phyloP scores from a whole-genome alignment of 2,329 filamentous ascomycete species.

The Ophiocordyceps robertsii region DNA sequence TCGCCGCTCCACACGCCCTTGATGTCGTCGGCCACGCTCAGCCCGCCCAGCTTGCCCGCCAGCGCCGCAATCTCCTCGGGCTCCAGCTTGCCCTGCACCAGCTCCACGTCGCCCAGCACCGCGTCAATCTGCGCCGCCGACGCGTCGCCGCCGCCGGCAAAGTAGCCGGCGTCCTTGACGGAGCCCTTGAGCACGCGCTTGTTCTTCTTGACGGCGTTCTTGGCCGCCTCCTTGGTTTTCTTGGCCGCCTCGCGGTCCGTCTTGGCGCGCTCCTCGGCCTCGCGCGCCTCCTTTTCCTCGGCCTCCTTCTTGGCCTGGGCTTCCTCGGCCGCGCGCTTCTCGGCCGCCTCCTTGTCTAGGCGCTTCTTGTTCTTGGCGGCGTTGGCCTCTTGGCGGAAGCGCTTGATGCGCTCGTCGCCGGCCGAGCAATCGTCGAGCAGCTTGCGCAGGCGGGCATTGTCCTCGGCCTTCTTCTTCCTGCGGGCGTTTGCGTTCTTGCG shows the following conservation, averaged over 20 bases:
- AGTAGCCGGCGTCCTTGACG: constrained; percentile 98
- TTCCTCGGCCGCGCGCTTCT: constrained; percentile 77
- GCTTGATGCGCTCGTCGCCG: constrained; percentile 90
- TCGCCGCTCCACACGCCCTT: constrained; percentile 72
- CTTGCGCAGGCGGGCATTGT: constrained; percentile 80
- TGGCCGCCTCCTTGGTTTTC: constrained; percentile 97
- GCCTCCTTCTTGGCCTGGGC: constrained; percentile 73
- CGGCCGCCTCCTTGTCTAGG: constrained; percentile 79
- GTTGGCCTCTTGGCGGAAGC: constrained; percentile 83
- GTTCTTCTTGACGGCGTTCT: constrained; percentile 99
- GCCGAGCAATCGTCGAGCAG: constrained; percentile 77
- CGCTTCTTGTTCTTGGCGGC: constrained; percentile 95
- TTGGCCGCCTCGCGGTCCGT: constrained; percentile 68
- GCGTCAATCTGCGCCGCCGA: constrained; percentile 68
- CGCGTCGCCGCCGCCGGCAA: constrained; percentile 57
- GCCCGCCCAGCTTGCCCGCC: constrained; percentile 63
- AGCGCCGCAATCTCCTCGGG: constrained; percentile 79
- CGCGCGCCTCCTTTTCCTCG: constrained; percentile 64
- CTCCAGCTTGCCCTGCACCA: constrained; percentile 78
- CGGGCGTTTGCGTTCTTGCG: constrained; percentile 96
- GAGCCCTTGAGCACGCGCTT: constrained; percentile 90
- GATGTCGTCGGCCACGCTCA: constrained; percentile 72
- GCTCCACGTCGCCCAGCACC: constrained; percentile 75
- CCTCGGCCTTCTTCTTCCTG: constrained; percentile 99
- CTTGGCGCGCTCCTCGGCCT: constrained; percentile 81